A percentile compares a stretch with the other conserved stretches of the same genome.
Conservation (phyloP, 208 protist species). For the Herpetomonas tarakana region DNA sequence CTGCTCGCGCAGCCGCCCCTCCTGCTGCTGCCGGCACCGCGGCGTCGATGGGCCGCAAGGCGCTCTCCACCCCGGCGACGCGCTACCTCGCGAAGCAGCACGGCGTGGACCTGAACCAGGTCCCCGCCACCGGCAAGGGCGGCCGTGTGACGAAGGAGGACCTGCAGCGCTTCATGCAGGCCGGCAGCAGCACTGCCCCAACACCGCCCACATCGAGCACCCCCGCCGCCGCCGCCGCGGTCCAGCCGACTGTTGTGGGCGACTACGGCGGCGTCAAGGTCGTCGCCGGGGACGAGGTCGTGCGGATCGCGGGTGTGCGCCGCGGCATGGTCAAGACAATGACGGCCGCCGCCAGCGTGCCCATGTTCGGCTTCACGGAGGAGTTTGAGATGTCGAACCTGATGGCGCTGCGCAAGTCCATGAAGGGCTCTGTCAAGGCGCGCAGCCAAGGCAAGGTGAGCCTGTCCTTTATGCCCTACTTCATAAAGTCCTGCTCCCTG, state of each 20-base stretch:
- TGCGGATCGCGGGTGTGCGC: constrained; percentile 46
- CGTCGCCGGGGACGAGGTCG: constrained; percentile 20
- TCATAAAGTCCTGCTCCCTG: constrained; percentile 94
- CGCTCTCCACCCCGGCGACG: constrained; percentile 91
- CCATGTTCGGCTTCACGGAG: constrained; percentile 91
- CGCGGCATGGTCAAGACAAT: constrained; percentile 93
- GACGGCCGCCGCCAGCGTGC: constrained; percentile 79
- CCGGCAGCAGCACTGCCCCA: neutral
- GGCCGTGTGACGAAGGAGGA: constrained; percentile 94
- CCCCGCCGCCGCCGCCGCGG: neutral
- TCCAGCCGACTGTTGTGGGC: constrained; percentile 8
- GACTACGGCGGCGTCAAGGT: constrained; percentile 5
- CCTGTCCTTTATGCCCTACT: constrained; percentile 93
- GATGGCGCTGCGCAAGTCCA: constrained; percentile 34
- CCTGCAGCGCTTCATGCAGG: constrained; percentile 31
- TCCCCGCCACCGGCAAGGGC: constrained; percentile 65
- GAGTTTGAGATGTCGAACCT: constrained; percentile 86
- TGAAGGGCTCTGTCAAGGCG: constrained; percentile 46
- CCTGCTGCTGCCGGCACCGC: neutral
- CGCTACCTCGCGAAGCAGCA: constrained; percentile 83
- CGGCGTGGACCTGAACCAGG: constrained; percentile 63
- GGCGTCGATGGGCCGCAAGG: constrained; percentile 21
- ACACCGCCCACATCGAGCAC: neutral
- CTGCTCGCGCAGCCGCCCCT: neutral
- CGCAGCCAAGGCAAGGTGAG: constrained; percentile 23